Evolutionary conservation across 2,329 filamentous ascomycete genomes (phyloP).

Genomic region (Zymoseptoria pseudotritici): DNA sequence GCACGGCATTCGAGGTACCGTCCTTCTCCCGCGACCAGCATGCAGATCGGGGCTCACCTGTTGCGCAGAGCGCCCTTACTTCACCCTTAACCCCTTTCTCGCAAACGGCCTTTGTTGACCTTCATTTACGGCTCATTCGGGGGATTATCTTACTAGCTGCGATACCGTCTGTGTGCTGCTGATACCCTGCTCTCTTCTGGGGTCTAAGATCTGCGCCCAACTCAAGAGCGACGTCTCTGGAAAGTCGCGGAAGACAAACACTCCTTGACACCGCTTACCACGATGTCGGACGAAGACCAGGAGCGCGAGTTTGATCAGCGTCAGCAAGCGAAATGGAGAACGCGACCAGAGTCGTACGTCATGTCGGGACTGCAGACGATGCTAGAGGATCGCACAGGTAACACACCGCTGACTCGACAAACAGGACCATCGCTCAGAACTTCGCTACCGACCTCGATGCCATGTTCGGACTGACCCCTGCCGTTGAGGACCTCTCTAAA

Average conservation of each 20-base stretch:
- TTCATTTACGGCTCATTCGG: not conserved
- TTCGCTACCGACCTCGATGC: conserved; percentile 82
- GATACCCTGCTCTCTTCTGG: not conserved
- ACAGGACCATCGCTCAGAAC: conserved; percentile 75
- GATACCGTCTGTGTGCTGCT: not conserved
- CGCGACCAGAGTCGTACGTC: conserved; percentile 23
- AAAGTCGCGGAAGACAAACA: not conserved
- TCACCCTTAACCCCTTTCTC: not conserved
- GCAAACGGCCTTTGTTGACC: not conserved
- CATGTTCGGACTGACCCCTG: conserved; percentile 75
- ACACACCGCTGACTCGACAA: not conserved
- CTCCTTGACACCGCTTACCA: conserved; percentile 1
- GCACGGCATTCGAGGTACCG: not conserved
- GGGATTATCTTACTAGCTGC: not conserved
- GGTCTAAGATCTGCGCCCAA: not conserved
- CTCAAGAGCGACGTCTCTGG: conserved; percentile 1
- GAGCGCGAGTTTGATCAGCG: not conserved
- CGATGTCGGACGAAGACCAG: conserved; percentile 8
- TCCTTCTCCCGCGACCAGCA: not conserved
- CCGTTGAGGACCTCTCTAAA: conserved; percentile 63
- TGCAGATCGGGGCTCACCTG: not conserved
- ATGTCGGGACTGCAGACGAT: too few relatives aligned
- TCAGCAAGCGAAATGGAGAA: conserved; percentile 3
- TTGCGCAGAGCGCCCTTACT: not conserved
- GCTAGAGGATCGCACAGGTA: not conserved